phyloP scores from a whole-genome alignment of 2,329 filamentous ascomycete species.

The Sarocladiaceae sp. region DNA sequence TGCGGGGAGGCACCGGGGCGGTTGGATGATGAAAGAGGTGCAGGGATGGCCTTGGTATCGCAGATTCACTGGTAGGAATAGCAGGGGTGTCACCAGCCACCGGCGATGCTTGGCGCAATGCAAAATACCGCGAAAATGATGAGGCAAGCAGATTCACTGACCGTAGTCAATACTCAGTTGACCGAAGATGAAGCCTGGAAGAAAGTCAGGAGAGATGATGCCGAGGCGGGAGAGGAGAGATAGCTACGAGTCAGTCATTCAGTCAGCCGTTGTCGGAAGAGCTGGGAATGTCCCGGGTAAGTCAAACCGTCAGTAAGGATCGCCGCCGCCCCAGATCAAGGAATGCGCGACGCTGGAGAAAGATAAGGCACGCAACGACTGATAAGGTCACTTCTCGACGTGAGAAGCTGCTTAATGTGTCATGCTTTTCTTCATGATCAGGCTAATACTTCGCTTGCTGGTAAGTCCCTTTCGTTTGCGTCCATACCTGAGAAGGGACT shows the following conservation, averaged over 20 bases:
- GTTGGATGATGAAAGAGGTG: conserved; percentile 9
- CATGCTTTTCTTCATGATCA: no score
- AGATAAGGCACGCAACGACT: neutral
- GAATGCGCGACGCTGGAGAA: neutral
- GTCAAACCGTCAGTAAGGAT: neutral
- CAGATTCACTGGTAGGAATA: neutral
- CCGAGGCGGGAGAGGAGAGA: neutral
- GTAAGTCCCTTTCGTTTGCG: no score
- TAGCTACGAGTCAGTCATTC: neutral
- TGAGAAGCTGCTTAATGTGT: no score
- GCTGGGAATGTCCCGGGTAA: neutral
- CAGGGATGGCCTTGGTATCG: neutral
- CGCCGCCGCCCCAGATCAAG: no score
- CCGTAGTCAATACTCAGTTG: neutral
- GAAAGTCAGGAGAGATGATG: neutral
- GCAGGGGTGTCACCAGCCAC: neutral
- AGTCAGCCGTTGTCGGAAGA: neutral
- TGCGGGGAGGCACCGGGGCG: neutral
- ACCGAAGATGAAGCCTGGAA: no score
- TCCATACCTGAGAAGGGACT: no score
- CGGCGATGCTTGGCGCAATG: neutral
- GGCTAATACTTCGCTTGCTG: no score
- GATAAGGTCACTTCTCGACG: no score
- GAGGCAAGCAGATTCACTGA: neutral
- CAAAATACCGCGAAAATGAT: neutral